Base-by-base conservation (phyloP, 2,329 filamentous ascomycete species). In the Fusarium buxicola region DNA sequence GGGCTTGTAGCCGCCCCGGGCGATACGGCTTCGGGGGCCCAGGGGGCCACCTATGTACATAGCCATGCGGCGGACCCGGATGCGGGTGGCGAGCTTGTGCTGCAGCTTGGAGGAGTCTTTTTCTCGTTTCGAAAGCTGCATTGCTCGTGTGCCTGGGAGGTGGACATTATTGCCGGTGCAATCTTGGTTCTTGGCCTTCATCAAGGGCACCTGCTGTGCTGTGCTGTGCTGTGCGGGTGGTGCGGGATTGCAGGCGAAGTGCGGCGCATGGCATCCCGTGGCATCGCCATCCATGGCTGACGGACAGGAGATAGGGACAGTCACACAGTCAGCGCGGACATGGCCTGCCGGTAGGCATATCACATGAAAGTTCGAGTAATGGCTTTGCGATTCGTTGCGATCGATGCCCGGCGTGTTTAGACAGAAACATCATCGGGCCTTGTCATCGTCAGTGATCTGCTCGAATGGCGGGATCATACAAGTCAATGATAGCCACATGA, bases 1-100 rank as follows among this genome's bases (percentile, higher is more conserved):
- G n/a, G 10, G 41, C 27, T 38, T n/a, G 31, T 43, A 58, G 50
- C 46, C 41, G 34, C 54, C 36, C 60, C 55, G 66, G 66, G 54
- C 58, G 47, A 49, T 52, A 50, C 61, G 60, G 57, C 27, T 57
- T 67, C 59, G 50, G 65, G 65, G 41, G 56, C 30, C 67, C 67
- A 67, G 63, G 65, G 36, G 62, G 60, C 35, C 61, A 47, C 58
- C 57, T 44, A n/a, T n/a, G n/a, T n/a, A n/a, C 44, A 61, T 8
- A 45, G 24, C 44, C 57, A 40, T 43, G 52, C 48, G 56, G 47
- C 47, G 48, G 38, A 47, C 44, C 53, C 48, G 61, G 57, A 62
- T 44, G 55, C 49, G 49, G 58, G 62, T 66, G 58, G 62, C 62
- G 41, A 66, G 58, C 55, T 39, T 46, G 27, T 43, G 36, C 28